phyloP scores from a whole-genome alignment of 176 grass and related monocot genomes.

The Hyparrhenia diplandra region DNA sequence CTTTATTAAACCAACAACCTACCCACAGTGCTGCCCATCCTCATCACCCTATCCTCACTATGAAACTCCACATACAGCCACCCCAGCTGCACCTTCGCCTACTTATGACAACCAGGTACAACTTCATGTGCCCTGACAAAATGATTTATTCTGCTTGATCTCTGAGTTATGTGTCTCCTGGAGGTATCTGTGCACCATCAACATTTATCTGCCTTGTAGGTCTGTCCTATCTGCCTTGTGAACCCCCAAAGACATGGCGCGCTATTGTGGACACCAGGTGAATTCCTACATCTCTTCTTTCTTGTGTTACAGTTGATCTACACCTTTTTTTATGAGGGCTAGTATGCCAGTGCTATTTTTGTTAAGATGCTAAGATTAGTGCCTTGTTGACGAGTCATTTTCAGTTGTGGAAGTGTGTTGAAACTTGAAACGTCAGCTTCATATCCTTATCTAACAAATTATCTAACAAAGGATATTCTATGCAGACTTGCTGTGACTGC shows the following conservation, averaged over 20 bases:
- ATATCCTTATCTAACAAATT: conserved; percentile 27
- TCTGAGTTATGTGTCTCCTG: not conserved
- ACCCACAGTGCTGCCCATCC: conserved; percentile 29
- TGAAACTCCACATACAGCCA: conserved; percentile 24
- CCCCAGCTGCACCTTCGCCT: conserved; percentile 38
- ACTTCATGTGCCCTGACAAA: not conserved
- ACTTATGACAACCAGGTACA: conserved; percentile 64
- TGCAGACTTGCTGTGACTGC: conserved; percentile 71
- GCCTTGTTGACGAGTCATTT: conserved; percentile 12
- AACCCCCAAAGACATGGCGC: conserved; percentile 75
- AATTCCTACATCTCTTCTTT: not conserved
- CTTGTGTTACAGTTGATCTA: not conserved
- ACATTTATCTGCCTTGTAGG: conserved; percentile 20
- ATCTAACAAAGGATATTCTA: conserved; percentile 13
- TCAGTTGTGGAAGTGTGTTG: conserved; percentile 13
- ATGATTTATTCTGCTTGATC: not conserved
- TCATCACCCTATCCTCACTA: conserved; percentile 42
- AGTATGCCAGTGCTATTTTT: not conserved
- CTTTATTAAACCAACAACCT: conserved; percentile 40
- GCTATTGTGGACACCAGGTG: conserved; percentile 75
- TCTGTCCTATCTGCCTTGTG: conserved; percentile 69
- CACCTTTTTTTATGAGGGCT: not conserved
- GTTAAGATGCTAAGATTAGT: conserved; percentile 1
- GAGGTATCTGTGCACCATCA: not conserved
- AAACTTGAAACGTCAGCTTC: conserved; percentile 34